A percentile compares a stretch with the other conserved stretches of the same genome.
Conservation (phyloP, 176 grass and related monocot genomes). For the Avena atlantica region DNA sequence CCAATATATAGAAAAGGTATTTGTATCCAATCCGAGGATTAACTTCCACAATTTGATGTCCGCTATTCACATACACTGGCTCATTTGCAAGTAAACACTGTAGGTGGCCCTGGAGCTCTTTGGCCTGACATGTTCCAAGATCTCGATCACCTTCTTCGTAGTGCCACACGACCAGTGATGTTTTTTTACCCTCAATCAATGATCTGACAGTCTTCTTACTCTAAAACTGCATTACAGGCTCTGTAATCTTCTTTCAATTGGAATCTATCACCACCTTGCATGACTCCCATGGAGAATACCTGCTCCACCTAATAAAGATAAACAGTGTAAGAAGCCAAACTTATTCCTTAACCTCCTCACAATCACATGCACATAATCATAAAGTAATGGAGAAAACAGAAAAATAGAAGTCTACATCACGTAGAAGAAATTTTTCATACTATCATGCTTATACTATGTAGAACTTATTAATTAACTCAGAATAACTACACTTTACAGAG, state of each 20-base stretch:
- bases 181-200: slow-evolving; percentile 49
- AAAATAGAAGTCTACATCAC: not conserved
- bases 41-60: too few species aligned
- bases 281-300: slow-evolving; percentile 53
- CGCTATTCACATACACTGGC: too few species aligned
- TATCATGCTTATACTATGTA: not conserved
- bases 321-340: slow-evolving; percentile 21
- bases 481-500: not conserved
- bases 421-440: not conserved
- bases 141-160: slow-evolving; percentile 66
- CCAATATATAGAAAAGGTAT: not conserved
- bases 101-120: slow-evolving; percentile 66
- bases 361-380: slow-evolving; percentile 35
- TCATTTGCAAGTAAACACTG: slow-evolving; percentile 27
- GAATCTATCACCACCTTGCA: slow-evolving; percentile 42
- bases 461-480: not conserved
- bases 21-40: not conserved
- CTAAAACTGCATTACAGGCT: slow-evolving; percentile 53
- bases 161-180: slow-evolving; percentile 65
- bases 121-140: slow-evolving; percentile 66
- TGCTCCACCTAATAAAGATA: slow-evolving; percentile 51
- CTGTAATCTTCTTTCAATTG: slow-evolving; percentile 57
- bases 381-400: slow-evolving; percentile 22
- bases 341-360: slow-evolving; percentile 15
- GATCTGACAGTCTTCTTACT: slow-evolving; percentile 59